phyloP scores from a whole-genome alignment of 495 filamentous ascomycete species.

The Annulohypoxylon moriforme region DNA sequence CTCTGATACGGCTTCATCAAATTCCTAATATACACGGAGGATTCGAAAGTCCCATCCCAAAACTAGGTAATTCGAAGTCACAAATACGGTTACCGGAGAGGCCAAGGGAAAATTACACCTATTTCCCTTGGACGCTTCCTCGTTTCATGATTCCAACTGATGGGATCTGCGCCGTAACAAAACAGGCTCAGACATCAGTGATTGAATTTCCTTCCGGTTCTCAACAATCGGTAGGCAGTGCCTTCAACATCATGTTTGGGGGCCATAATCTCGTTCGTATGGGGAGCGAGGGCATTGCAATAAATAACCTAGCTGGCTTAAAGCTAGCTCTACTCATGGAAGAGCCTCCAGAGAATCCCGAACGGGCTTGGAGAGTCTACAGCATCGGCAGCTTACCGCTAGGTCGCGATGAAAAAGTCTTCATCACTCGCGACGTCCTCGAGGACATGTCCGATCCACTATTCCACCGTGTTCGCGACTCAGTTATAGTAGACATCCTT shows the following conservation, averaged over 20 bases:
- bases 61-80: constrained; percentile 12
- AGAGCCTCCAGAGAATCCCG: constrained; percentile 51
- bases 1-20: constrained; percentile 81
- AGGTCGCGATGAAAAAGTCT: constrained; percentile 90
- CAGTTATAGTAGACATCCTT: constrained; percentile 74
- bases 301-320: constrained; percentile 82
- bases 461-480: constrained; percentile 82
- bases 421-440: constrained; percentile 79
- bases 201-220: constrained; percentile 82
- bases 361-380: constrained; percentile 71
- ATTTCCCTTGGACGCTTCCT: constrained; percentile 94
- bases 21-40: constrained; percentile 67
- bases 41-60: constrained; percentile 55
- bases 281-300: constrained; percentile 73
- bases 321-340: constrained; percentile 85
- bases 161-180: constrained; percentile 70
- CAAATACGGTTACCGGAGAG: constrained; percentile 50
- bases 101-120: constrained; percentile 77
- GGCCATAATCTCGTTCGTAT: constrained; percentile 61
- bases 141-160: constrained; percentile 75
- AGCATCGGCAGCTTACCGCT: constrained; percentile 83
- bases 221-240: constrained; percentile 63
- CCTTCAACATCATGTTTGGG: constrained; percentile 67
- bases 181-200: constrained; percentile 69
- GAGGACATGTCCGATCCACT: constrained; percentile 82